These are phyloP conservation scores for Babesia caballi DNA, from an alignment of 169 alveolate species.

Conservation along the genomic window DNA sequence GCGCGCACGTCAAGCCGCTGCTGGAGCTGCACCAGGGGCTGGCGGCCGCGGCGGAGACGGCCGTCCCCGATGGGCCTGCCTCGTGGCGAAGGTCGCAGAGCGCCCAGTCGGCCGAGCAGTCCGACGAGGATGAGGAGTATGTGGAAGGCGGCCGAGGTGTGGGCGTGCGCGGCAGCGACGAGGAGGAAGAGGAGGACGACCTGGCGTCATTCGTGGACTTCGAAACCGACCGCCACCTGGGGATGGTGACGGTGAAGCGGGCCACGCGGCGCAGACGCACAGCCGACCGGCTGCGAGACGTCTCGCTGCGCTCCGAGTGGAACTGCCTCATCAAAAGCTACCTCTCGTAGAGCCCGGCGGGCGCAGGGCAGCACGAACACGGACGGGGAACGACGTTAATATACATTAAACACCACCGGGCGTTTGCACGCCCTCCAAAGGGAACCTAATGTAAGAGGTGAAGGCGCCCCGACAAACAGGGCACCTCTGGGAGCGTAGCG, in stretches of 20 bases:
- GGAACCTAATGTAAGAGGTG: slow-evolving; percentile 53
- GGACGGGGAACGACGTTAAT: no score
- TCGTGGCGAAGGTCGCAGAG: neutral
- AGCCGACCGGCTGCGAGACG: slow-evolving; percentile 14
- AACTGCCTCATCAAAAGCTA: slow-evolving; percentile 48
- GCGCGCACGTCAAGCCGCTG: neutral
- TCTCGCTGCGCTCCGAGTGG: slow-evolving; percentile 49
- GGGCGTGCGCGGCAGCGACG: neutral
- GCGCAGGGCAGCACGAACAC: no score
- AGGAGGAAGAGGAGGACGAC: slow-evolving; percentile 10
- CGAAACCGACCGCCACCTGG: slow-evolving; percentile 54
- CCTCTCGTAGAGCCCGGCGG: slow-evolving; percentile 1
- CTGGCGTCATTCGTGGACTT: slow-evolving; percentile 36
- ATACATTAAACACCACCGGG: neutral
- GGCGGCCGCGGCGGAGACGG: neutral
- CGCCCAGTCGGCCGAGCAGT: neutral
- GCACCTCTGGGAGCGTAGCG: slow-evolving; percentile 72
- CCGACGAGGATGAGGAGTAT: neutral
- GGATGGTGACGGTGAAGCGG: slow-evolving; percentile 43
- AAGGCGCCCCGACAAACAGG: slow-evolving; percentile 71
- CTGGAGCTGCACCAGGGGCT: neutral
- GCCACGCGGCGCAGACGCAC: neutral
- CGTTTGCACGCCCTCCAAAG: no score
- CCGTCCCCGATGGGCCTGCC: neutral
- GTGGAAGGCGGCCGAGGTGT: neutral